Evolutionary conservation across 495 filamentous ascomycete genomes (phyloP).

Genomic region (Penicillium maclennaniae): DNA sequence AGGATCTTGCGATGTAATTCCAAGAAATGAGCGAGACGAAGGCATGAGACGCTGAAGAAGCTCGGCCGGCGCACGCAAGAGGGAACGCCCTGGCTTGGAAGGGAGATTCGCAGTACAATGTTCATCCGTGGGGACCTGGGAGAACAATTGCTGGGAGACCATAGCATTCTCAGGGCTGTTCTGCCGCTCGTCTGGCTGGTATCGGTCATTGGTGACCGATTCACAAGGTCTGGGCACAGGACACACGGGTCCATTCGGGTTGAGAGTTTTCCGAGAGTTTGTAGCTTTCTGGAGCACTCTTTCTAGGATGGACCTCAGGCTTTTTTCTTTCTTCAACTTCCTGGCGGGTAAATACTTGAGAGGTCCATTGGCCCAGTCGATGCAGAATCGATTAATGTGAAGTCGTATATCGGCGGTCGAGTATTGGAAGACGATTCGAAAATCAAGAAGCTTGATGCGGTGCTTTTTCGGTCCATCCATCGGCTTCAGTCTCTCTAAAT

Average conservation of each 20-base stretch:
- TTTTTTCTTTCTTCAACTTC: slow-evolving; percentile 15
- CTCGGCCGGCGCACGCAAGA: slow-evolving; percentile 1
- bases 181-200: neutral
- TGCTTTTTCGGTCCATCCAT: slow-evolving; percentile 27
- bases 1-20: neutral
- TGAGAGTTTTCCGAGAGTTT: neutral
- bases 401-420: slow-evolving; percentile 29
- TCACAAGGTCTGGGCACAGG: neutral
- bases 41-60: slow-evolving; percentile 9
- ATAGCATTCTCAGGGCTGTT: neutral
- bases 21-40: neutral
- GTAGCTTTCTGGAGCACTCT: slow-evolving; percentile 4
- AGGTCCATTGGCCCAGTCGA: slow-evolving; percentile 25
- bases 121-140: slow-evolving; percentile 7
- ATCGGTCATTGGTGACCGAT: neutral
- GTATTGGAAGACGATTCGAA: slow-evolving; percentile 38
- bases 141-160: slow-evolving; percentile 15
- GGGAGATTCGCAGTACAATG: neutral
- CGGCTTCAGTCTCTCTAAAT: slow-evolving; percentile 8
- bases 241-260: neutral
- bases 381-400: slow-evolving; percentile 33
- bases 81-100: neutral
- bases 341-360: slow-evolving; percentile 20
- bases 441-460: slow-evolving; percentile 33
- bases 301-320: slow-evolving; percentile 17